Conservation (phyloP, 2,329 filamentous ascomycete genomes). For the Sphaceloma murrayae region DNA sequence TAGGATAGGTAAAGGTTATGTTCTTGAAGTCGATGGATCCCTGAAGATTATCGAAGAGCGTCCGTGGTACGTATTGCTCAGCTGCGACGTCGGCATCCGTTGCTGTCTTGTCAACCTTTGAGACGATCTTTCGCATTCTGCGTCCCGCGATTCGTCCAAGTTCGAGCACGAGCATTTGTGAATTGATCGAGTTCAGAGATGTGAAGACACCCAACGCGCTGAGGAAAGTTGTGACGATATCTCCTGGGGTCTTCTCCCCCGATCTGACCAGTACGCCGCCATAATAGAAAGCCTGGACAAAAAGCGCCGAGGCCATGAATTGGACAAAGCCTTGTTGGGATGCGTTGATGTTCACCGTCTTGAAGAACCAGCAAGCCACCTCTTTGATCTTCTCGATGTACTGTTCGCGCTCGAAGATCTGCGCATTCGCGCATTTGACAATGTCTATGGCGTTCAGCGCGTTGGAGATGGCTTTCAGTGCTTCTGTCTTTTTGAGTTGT, state of each 20-base stretch:
- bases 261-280: conserved; percentile 59
- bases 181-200: conserved; percentile 61
- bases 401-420: conserved; percentile 56
- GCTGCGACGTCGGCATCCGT: conserved; percentile 15
- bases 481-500: conserved; percentile 54
- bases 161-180: conserved; percentile 65
- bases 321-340: conserved; percentile 64
- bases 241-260: conserved; percentile 50
- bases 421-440: conserved; percentile 77
- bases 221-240: conserved; percentile 78
- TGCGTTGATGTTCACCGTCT: conserved; percentile 59
- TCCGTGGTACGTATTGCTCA: conserved; percentile 20
- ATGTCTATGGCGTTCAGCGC: conserved; percentile 68
- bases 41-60: conserved; percentile 36
- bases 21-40: conserved; percentile 62
- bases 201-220: conserved; percentile 67
- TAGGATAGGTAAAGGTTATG: conserved; percentile 57
- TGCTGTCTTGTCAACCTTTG: conserved; percentile 26
- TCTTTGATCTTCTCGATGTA: conserved; percentile 51
- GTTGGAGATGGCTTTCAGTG: conserved; percentile 61
- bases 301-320: conserved; percentile 66
- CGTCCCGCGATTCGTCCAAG: conserved; percentile 69
- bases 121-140: conserved; percentile 44
- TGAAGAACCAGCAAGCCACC: conserved; percentile 54
- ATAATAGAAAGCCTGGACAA: conserved; percentile 86